Base-by-base conservation (phyloP, 805 yeast species). In the Candida hungchunana region DNA sequence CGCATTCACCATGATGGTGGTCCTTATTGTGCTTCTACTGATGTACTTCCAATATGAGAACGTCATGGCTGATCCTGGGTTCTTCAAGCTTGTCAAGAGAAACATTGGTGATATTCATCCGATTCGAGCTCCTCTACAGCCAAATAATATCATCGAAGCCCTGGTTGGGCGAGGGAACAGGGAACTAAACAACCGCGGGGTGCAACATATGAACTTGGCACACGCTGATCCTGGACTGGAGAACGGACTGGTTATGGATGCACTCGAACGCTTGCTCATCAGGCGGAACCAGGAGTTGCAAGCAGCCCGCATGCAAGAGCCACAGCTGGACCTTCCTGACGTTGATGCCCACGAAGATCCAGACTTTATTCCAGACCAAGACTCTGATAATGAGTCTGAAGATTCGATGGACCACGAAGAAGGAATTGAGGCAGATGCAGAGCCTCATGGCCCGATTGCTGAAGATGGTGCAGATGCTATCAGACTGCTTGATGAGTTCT, bases 51-150 rank as follows among this genome's bases (percentile, higher is more conserved):
- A 73, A 42, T 82, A 80, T 52, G 88, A 82, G 47, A 77, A 82
- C 76, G 81, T 82, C 12, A 73, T 75, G 2, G 63, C 77, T 36
- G 94, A 83, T 54, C 77, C 78, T 31, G 87, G 86, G 0, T 81
- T 79, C 54, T 57, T 64, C 19, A 77, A 75, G 50, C 66, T 81
- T 53, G 62, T 82, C 13, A 55, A 69, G 35, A 74, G 67, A 43
- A 73, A 70, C 40, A 73, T 83, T 30, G 93, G 93, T 3, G 69
- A 34, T 4, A 34, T 32, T 12, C 38, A 34, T n/a, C 10, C 16
- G 4, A 29, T 19, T 13, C 29, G 28, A 17, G 19, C 18, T 14
- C n/a, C n/a, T n/a, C n/a, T n/a, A n/a, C n/a, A n/a, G n/a, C n/a
- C n/a, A n/a, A n/a, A n/a, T n/a, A n/a, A n/a, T n/a, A n/a, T n/a